phyloP scores from a whole-genome alignment of 164 flowering plant species.

The Saururus chinensis region DNA sequence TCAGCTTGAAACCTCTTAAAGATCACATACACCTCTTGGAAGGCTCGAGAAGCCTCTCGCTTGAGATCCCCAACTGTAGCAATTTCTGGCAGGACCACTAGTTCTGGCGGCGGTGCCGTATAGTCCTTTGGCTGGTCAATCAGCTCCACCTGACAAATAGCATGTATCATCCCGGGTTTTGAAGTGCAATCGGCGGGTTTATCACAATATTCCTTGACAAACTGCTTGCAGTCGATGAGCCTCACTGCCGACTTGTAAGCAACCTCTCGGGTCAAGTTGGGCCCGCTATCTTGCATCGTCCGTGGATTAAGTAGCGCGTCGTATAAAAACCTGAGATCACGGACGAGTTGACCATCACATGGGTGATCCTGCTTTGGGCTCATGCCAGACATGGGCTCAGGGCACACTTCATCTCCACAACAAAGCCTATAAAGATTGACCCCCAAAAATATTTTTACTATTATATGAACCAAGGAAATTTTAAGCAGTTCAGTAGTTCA shows the following conservation, averaged over 20 bases:
- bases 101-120: conserved; percentile 47
- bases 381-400: not conserved
- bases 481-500: too few relatives aligned
- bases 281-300: conserved; percentile 27
- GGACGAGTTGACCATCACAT: conserved; percentile 31
- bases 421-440: not conserved
- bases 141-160: conserved; percentile 41
- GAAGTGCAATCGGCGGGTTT: conserved; percentile 1
- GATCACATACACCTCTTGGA: conserved; percentile 52
- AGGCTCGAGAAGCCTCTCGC: conserved; percentile 40
- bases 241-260: conserved; percentile 33
- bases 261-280: conserved; percentile 17
- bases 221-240: conserved; percentile 78
- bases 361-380: conserved; percentile 12
- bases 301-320: conserved; percentile 43
- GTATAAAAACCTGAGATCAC: conserved; percentile 40
- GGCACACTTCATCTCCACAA: not conserved
- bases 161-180: conserved; percentile 16
- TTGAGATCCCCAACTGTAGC: conserved; percentile 63
- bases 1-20: conserved; percentile 51
- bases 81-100: conserved; percentile 26
- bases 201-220: conserved; percentile 48
- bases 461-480: not conserved
- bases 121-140: conserved; percentile 27
- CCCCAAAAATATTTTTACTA: not conserved